Base-by-base conservation (phyloP, 2,329 filamentous ascomycete species). In the Mycogone perniciosa region DNA sequence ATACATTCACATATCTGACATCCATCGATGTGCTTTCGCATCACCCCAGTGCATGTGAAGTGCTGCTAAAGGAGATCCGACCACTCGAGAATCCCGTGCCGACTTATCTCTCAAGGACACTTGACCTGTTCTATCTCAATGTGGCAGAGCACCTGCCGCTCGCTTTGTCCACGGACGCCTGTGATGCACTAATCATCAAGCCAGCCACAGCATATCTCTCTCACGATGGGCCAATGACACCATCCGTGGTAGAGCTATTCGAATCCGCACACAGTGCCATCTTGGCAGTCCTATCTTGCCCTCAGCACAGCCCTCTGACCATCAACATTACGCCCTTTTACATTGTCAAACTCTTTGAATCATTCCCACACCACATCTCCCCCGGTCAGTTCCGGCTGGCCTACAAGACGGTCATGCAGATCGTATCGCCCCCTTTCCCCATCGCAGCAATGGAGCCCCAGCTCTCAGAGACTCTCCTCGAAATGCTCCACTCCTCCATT, bases 121-220 rank as follows among this genome's bases (percentile, higher is more conserved):
- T 92, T n/a, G 87, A 93, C 63, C 78, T 95, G 11, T 96, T 89
- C 71, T 95, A 95, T 68, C 79, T 96, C 55, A 93, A 95, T 62
- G 81, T 85, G 0, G 85, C 88, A 2, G 91, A 96, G 65, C 88
- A 95, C 65, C 83, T 96, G 54, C 84, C 89, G 0, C 73, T 90
- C 7, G 72, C 81, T 3, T 69, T 96, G 1, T 73, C 87, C 0
- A 77, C 86, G 0, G 70, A 76, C 4, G 77, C 80, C 3, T 89
- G 84, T 60, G 88, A 95, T 59, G 74, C 81, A 3, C 74, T 95
- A 2, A 79, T 95, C 11, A 74, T 95, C 47, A 78, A 84, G 33
- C 85, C 88, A 1, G 86, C 89, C 6, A 79, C 82, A 5, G 79
- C 85, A 1, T 93, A 95, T 63, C 80, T 96, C 3, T 70, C 73